phyloP scores from a whole-genome alignment of 2,329 filamentous ascomycete genomes.

The Knoxdaviesia proteae region DNA sequence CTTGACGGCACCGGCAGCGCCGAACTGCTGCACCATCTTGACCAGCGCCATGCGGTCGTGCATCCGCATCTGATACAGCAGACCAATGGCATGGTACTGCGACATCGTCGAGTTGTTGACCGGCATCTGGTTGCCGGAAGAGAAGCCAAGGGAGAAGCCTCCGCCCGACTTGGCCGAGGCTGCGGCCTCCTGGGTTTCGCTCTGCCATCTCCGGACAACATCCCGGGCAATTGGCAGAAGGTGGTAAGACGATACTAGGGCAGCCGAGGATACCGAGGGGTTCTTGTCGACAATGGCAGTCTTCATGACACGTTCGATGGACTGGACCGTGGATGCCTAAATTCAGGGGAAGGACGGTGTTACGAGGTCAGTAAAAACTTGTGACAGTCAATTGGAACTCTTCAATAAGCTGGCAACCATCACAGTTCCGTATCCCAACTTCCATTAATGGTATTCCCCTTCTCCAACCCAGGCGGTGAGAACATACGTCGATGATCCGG shows the following conservation, averaged over 20 bases:
- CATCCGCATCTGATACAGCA: conserved; percentile 92
- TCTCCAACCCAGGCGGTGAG: not conserved
- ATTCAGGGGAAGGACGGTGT: conserved; percentile 1
- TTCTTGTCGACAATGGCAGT: conserved; percentile 98
- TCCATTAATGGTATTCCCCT: no score
- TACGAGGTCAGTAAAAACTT: no score
- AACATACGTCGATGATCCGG: conserved; percentile 79
- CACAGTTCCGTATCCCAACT: no score
- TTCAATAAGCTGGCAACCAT: no score
- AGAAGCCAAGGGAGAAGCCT: conserved; percentile 81
- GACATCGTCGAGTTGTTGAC: conserved; percentile 92
- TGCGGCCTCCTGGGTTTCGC: conserved; percentile 91
- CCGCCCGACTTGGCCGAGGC: conserved; percentile 73
- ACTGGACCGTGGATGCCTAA: conserved; percentile 83
- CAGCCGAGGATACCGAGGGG: conserved; percentile 87
- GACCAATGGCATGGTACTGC: conserved; percentile 93
- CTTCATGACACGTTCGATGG: conserved; percentile 96
- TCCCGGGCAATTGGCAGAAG: conserved; percentile 89
- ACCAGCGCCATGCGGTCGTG: conserved; percentile 96
- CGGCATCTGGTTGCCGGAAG: conserved; percentile 53
- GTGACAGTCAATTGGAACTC: no score
- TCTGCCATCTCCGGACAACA: conserved; percentile 93
- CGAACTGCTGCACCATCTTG: conserved; percentile 99
- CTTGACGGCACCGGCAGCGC: conserved; percentile 76
- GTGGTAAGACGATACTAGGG: conserved; percentile 91